Evolutionary conservation across 805 yeast species (phyloP).

Genomic region (Ogataea salicorniae): DNA sequence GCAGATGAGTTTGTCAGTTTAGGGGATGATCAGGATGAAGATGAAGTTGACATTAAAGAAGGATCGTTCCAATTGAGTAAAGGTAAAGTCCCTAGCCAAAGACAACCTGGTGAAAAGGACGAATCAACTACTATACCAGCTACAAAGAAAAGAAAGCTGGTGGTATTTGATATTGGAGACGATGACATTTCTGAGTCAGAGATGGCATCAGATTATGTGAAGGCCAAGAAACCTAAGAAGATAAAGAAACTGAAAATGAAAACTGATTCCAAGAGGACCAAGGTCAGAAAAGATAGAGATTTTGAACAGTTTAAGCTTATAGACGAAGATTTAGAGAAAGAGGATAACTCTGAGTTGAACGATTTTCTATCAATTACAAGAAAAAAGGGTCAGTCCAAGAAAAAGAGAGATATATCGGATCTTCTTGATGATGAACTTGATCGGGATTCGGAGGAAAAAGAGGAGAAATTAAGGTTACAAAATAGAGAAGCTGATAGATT

Average conservation of each 20-base stretch:
- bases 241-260: constrained; percentile 18
- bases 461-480: background rate
- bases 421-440: background rate
- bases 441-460: background rate
- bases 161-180: constrained; percentile 13
- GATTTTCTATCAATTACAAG: constrained; percentile 27
- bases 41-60: constrained; percentile 17
- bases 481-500: constrained; percentile 14
- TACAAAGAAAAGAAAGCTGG: constrained; percentile 9
- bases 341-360: constrained; percentile 23
- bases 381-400: constrained; percentile 23
- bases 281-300: constrained; percentile 17
- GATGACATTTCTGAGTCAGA: constrained; percentile 9
- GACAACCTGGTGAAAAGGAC: background rate
- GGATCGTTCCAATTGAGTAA: constrained; percentile 26
- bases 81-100: background rate
- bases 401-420: constrained; percentile 2
- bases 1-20: constrained; percentile 1
- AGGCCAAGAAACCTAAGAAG: constrained; percentile 14
- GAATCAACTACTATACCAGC: background rate
- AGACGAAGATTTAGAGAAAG: constrained; percentile 23
- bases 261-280: constrained; percentile 9
- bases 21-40: constrained; percentile 19
- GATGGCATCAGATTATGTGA: constrained; percentile 7
- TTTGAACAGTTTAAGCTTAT: constrained; percentile 25